phyloP scores from a whole-genome alignment of 1,139 yeast species.

The Yamadazyma dendronema region DNA sequence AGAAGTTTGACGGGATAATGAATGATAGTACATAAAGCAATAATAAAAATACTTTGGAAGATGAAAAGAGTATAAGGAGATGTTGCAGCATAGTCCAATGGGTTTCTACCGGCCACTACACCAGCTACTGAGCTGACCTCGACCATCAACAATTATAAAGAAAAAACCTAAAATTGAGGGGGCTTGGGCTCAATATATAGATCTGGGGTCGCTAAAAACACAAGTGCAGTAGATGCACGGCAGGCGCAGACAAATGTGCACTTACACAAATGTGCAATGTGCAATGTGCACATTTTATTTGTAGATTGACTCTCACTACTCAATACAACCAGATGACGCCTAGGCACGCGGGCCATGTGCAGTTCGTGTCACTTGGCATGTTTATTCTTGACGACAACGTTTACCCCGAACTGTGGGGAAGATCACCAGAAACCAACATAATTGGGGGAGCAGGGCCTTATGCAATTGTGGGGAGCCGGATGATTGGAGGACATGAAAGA shows the following conservation, averaged over 20 bases:
- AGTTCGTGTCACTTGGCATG: constrained; percentile 69
- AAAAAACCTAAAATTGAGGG: not conserved
- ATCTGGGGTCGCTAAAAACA: too few species aligned
- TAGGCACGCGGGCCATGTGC: not conserved
- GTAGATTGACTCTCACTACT: too few species aligned
- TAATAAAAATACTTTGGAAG: constrained; percentile 58
- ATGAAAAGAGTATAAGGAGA: constrained; percentile 61
- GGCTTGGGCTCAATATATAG: not conserved
- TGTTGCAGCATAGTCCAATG: constrained; percentile 54
- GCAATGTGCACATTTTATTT: too few species aligned
- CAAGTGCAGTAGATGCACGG: not conserved
- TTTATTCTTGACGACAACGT: constrained; percentile 89
- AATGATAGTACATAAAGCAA: constrained; percentile 51
- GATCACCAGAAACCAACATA: constrained; percentile 48
- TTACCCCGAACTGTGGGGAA: constrained; percentile 42
- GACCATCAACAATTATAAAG: constrained; percentile 5
- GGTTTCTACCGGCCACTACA: constrained; percentile 69
- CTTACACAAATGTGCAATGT: too few species aligned
- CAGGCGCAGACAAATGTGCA: too few species aligned
- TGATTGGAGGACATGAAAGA: constrained; percentile 38
- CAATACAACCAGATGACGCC: too few species aligned
- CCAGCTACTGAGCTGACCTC: constrained; percentile 47
- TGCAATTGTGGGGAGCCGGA: constrained; percentile 74
- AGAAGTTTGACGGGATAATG: constrained; percentile 58
- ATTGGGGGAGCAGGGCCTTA: constrained; percentile 92